Conservation (phyloP, 371 early-diverging fungal genomes). For the Lichtheimia hyalospora region DNA sequence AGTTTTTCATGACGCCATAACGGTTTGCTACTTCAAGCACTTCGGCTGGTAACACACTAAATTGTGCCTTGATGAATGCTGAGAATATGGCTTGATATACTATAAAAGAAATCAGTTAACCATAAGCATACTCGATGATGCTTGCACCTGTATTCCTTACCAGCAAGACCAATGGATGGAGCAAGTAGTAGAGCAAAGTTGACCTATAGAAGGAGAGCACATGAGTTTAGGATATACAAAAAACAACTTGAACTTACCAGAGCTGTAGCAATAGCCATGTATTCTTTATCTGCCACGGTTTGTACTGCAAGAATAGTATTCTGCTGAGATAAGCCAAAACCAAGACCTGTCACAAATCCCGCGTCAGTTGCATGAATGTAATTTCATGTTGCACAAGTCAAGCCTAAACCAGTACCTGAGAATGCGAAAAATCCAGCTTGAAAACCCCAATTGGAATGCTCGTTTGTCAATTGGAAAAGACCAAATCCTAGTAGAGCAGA, state of each 20-base stretch:
- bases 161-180: conserved; percentile 36
- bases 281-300: conserved; percentile 43
- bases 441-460: conserved; percentile 29
- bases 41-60: conserved; percentile 13
- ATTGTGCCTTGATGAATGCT: conserved; percentile 18
- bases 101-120: too few species aligned
- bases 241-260: conserved; percentile 14
- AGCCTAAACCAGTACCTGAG: conserved; percentile 10
- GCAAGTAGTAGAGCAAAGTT: conserved; percentile 40
- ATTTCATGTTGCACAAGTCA: conserved; percentile 11
- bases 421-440: conserved; percentile 43
- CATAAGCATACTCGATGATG: too few species aligned
- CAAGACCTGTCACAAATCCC: conserved; percentile 23
- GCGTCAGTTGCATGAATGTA: not conserved
- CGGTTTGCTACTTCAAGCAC: conserved; percentile 17
- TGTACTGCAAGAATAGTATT: conserved; percentile 61
- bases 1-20: conserved; percentile 29
- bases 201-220: not conserved
- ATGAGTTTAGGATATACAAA: not conserved
- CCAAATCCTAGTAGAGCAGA: conserved; percentile 38
- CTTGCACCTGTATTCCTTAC: too few species aligned
- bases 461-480: conserved; percentile 34
- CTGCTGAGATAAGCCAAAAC: conserved; percentile 65
- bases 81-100: conserved; percentile 29
- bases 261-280: conserved; percentile 66